These are phyloP conservation scores for Oryza australiensis DNA, from an alignment of 176 grass and related monocot genomes.

Conservation along the genomic window DNA sequence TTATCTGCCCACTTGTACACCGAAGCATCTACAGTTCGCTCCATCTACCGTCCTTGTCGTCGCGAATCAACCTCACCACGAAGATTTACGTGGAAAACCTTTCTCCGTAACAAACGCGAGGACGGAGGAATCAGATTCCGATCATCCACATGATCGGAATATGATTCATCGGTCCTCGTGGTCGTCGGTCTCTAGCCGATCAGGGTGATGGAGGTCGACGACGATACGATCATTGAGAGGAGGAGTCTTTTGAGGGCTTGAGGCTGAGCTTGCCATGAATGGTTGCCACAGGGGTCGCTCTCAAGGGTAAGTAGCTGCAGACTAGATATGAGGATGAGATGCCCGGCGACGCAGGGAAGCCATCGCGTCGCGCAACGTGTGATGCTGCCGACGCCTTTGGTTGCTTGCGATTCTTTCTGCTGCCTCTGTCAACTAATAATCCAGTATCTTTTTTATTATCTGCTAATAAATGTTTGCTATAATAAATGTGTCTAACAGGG, in stretches of 20 bases:
- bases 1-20: slow-evolving; percentile 7
- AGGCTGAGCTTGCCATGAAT: not conserved
- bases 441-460: not conserved
- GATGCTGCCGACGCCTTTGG: not conserved
- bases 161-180: not conserved
- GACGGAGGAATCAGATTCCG: not conserved
- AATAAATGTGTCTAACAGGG: slow-evolving; percentile 14
- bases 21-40: not conserved
- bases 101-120: not conserved
- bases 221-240: not conserved
- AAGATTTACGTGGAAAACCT: not conserved
- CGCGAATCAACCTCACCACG: not conserved
- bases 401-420: not conserved
- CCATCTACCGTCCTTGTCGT: not conserved
- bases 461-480: not conserved
- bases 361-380: slow-evolving; percentile 20
- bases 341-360: slow-evolving; percentile 44
- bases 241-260: not conserved
- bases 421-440: not conserved
- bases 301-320: not conserved
- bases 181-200: too few relatives aligned
- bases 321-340: slow-evolving; percentile 6
- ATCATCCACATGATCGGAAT: not conserved
- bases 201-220: too few relatives aligned
- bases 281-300: slow-evolving; percentile 29